A percentile compares a stretch with the other conserved stretches of the same genome.
Evolutionary conservation across 2,329 filamentous ascomycete genomes (phyloP).

Genomic region (Trichothecium sympodiale): DNA sequence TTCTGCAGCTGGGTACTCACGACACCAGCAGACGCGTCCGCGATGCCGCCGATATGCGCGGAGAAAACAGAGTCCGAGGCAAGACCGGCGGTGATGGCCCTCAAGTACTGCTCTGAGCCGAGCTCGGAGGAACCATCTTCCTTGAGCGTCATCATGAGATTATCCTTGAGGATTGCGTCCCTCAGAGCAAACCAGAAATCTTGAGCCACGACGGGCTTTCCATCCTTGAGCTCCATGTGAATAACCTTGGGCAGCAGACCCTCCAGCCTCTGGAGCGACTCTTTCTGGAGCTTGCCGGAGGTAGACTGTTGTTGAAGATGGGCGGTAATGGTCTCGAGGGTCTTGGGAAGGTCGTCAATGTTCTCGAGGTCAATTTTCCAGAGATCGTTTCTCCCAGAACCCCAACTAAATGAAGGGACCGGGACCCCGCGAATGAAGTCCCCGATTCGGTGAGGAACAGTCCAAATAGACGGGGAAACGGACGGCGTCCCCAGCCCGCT

Average conservation of each 20-base stretch:
- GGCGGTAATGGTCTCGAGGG: no score
- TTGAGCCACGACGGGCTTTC: slow-evolving; percentile 41
- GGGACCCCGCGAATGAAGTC: no score
- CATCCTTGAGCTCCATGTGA: slow-evolving; percentile 40
- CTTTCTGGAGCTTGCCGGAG: slow-evolving; percentile 19
- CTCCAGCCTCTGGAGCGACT: slow-evolving; percentile 30
- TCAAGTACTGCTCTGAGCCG: slow-evolving; percentile 36
- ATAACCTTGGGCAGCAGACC: slow-evolving; percentile 44
- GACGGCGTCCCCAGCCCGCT: no score
- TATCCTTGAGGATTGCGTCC: slow-evolving; percentile 39
- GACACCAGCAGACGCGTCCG: slow-evolving; percentile 5
- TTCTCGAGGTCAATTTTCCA: no score
- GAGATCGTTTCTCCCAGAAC: no score
- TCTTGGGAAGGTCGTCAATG: no score
- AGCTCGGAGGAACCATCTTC: slow-evolving; percentile 23
- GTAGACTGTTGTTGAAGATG: no score
- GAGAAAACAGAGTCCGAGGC: slow-evolving; percentile 20
- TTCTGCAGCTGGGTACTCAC: slow-evolving; percentile 13
- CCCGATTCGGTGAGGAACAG: no score
- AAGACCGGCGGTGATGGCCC: slow-evolving; percentile 30
- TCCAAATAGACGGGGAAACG: no score
- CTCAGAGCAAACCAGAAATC: slow-evolving; percentile 57
- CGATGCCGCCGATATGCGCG: slow-evolving; percentile 15
- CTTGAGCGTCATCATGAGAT: slow-evolving; percentile 33
- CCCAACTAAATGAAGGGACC: no score